phyloP scores from a whole-genome alignment of 2,329 filamentous ascomycete species.

The Colletotrichum truncatum region DNA sequence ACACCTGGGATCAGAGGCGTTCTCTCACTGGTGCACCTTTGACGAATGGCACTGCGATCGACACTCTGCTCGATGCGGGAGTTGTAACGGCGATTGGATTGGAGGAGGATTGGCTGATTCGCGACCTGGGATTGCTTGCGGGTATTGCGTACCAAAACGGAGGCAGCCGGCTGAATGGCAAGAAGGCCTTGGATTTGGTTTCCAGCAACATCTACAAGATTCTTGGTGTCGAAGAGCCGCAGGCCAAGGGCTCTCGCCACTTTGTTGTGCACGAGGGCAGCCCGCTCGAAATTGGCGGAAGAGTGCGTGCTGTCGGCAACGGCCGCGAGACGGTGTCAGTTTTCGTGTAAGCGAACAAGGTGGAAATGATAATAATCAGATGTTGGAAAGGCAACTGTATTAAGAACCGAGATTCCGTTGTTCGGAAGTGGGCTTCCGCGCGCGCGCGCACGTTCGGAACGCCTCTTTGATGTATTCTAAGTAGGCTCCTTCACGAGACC shows the following conservation, averaged over 20 bases:
- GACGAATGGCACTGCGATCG: slow-evolving; percentile 70
- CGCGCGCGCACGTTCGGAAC: neutral
- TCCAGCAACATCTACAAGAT: slow-evolving; percentile 66
- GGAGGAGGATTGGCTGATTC: slow-evolving; percentile 69
- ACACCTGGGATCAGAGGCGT: slow-evolving; percentile 69
- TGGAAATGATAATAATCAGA: too few species aligned
- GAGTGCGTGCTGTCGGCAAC: slow-evolving; percentile 62
- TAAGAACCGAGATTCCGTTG: neutral
- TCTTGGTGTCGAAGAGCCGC: slow-evolving; percentile 54
- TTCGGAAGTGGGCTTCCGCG: neutral
- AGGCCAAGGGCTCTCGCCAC: slow-evolving; percentile 45
- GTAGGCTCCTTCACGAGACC: neutral
- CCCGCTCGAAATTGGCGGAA: slow-evolving; percentile 67
- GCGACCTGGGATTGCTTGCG: slow-evolving; percentile 67
- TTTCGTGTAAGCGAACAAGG: slow-evolving; percentile 44
- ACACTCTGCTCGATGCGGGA: slow-evolving; percentile 65
- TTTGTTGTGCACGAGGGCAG: slow-evolving; percentile 72
- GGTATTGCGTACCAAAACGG: slow-evolving; percentile 68
- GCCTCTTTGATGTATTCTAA: neutral
- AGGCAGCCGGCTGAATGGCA: slow-evolving; percentile 61
- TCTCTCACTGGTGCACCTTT: slow-evolving; percentile 71
- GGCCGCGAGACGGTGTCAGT: slow-evolving; percentile 47
- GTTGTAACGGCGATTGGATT: slow-evolving; percentile 67
- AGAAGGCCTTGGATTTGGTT: slow-evolving; percentile 65
- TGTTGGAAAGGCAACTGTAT: neutral